Evolutionary conservation across 2,329 filamentous ascomycete genomes (phyloP), one percentile per base, ranked within the genome.

Genomic region (Scedosporium dehoogii): DNA sequence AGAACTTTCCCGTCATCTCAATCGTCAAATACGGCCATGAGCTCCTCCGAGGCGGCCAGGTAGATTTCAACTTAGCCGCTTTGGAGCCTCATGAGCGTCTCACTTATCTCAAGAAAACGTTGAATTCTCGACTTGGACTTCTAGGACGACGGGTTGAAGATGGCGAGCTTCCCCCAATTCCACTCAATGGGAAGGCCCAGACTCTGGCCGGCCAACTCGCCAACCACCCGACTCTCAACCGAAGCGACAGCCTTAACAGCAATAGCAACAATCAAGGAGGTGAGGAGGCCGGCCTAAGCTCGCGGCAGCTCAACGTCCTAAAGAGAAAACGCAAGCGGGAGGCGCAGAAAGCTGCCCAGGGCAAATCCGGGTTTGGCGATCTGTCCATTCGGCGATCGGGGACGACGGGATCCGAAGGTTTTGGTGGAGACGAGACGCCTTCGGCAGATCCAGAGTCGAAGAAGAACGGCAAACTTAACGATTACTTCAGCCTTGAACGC

Each of bases 311-410:
- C 21, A 99, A 99, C 70, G 91, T 94, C 60, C 78, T 99, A 9
- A 97, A 97, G 74, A 85, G 94, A 53, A 97, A 97, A 72, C 86
- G 92, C 53, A 99, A 97, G 75, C 86, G 89, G 68, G 91, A 96
- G 68, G 87, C 92, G 3, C 91, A 94, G 73, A 88, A 91, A 69
- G 91, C 93, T 60, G 91, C 83, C 0, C 82, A 92, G 63, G 93
- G 89, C 67, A 97, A 97, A 73, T 88, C 91, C 61, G 87, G 90
- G 0, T 89, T 96, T 58, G 92, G 96, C 56, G 94, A 99, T 72
- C 80, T 99, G 60, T 90, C 91, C 0, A 76, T 86, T 9, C 81
- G 89, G 58, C 81, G 85, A 48, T 82, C 78, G 62, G 85, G 81
- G 69, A 87, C 78, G 64, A 81, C 79, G 16, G 80, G 82, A 6